Evolutionary conservation across 2,329 filamentous ascomycete species (phyloP).

Genomic region (Aspergillus ochraceus): DNA sequence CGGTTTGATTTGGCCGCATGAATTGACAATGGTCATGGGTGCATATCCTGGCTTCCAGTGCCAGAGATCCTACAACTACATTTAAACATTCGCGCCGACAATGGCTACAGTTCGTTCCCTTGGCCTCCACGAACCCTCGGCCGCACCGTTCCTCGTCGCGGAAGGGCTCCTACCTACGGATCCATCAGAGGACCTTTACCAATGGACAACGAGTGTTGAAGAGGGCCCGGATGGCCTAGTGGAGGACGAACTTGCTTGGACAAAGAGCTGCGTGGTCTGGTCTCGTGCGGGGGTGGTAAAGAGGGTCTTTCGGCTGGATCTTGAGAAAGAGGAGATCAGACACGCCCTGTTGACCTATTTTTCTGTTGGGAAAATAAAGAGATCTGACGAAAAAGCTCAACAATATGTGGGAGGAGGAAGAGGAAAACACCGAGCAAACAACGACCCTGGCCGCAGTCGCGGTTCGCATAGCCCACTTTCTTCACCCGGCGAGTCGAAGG

Average conservation of each 20-base stretch:
- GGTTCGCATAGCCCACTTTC: constrained; percentile 13
- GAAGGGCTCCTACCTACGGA: constrained; percentile 74
- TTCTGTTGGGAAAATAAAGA: constrained; percentile 46
- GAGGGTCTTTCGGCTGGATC: constrained; percentile 80
- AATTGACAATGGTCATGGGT: constrained; percentile 30
- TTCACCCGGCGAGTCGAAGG: constrained; percentile 25
- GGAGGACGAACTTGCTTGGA: constrained; percentile 80
- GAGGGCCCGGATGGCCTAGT: constrained; percentile 46
- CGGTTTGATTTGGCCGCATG: constrained; percentile 1
- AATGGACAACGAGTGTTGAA: constrained; percentile 66
- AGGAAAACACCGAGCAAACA: neutral
- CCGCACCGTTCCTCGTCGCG: constrained; percentile 76
- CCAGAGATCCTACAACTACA: constrained; percentile 22
- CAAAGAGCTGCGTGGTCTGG: constrained; percentile 79
- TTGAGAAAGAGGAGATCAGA: constrained; percentile 82
- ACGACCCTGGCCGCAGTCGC: constrained; percentile 9
- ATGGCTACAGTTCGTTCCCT: constrained; percentile 94
- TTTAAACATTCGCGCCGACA: constrained; percentile 28
- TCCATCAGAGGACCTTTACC: constrained; percentile 63
- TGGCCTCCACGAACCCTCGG: constrained; percentile 85
- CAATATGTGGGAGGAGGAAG: constrained; percentile 8
- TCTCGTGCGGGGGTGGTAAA: constrained; percentile 81
- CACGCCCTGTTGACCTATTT: constrained; percentile 87
- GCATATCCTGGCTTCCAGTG: constrained; percentile 22
- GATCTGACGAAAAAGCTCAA: constrained; percentile 11